Percentiles rank a stretch among this genome's conserved stretches.
phyloP scores from a whole-genome alignment of 208 protist genomes.

The Willaertia magna region DNA sequence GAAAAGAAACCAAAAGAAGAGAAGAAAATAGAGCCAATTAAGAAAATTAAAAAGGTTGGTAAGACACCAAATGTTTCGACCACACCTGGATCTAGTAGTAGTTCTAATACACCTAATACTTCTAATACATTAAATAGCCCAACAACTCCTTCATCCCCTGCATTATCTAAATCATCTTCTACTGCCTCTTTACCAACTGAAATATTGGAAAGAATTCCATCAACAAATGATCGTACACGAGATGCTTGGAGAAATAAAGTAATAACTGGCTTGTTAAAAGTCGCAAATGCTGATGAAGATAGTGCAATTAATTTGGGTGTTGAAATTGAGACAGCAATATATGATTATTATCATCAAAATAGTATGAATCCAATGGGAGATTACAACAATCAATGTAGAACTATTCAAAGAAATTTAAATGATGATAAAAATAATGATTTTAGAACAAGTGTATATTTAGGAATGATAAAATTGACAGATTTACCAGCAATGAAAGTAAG shows the following conservation, averaged over 20 bases:
- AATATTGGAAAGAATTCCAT: not conserved
- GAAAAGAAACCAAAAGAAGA: not conserved
- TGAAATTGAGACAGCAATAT: conserved; percentile 8
- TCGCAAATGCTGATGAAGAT: not conserved
- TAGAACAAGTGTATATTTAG: not conserved
- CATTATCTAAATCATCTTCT: not conserved
- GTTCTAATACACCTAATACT: not conserved
- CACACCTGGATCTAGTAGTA: not conserved
- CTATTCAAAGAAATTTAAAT: not conserved
- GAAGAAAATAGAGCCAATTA: not conserved
- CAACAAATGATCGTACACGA: not conserved
- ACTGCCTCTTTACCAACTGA: not conserved
- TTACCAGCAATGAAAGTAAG: not conserved
- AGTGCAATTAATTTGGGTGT: not conserved
- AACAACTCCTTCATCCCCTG: not conserved
- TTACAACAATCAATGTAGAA: conserved; percentile 9
- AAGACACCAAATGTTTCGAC: not conserved
- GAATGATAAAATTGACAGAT: not conserved
- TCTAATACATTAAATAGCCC: not conserved
- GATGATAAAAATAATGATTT: conserved; percentile 11
- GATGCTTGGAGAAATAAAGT: not conserved
- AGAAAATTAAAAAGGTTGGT: not conserved
- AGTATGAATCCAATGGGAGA: no score
- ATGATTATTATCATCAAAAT: not conserved
- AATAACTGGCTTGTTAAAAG: not conserved